Conservation (phyloP, 106 monocot genomes). For the Dendrobium catenatum region DNA sequence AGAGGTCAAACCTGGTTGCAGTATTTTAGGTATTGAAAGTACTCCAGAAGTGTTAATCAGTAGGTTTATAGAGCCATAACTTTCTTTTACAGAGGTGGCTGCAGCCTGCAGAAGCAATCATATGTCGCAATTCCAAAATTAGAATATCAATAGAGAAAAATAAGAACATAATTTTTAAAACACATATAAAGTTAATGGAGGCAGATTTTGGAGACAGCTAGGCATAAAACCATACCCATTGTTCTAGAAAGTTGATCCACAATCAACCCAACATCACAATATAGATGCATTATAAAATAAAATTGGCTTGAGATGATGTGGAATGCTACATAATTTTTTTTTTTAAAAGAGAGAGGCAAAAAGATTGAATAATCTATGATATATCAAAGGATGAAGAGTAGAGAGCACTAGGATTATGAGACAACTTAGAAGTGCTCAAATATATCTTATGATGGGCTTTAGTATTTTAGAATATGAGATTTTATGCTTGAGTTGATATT, state of each 20-base stretch:
- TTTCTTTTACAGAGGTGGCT: conserved; percentile 45
- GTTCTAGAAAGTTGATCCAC: not conserved
- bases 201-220: not conserved
- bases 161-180: not conserved
- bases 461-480: no score
- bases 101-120: conserved; percentile 40
- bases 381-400: no score
- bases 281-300: no score
- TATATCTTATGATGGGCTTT: no score
- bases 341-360: no score
- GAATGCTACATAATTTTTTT: no score
- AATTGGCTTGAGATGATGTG: no score
- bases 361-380: no score
- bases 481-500: no score
- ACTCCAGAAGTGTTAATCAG: conserved; percentile 90
- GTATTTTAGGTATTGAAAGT: conserved; percentile 70
- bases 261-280: no score
- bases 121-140: not conserved
- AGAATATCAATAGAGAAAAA: not conserved
- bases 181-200: not conserved
- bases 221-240: not conserved
- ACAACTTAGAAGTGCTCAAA: no score
- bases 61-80: conserved; percentile 66
- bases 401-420: no score
- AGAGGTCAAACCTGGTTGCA: conserved; percentile 69